Evolutionary conservation across 169 alveolate genomes (phyloP).

Genomic region (Miamiensis avidus): DNA sequence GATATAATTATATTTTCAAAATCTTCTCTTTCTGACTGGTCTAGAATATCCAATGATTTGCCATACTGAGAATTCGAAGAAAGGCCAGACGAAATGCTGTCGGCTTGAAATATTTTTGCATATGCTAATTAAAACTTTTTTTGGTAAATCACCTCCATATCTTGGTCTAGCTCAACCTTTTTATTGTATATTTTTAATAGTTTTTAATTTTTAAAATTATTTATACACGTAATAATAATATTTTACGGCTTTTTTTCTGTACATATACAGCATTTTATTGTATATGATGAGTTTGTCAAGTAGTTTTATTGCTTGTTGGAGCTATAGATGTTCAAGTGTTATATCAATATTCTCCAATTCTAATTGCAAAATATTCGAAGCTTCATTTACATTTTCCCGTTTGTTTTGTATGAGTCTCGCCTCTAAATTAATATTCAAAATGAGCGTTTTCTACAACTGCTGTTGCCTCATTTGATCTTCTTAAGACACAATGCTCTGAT

Average conservation of each 20-base stretch:
- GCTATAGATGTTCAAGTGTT: neutral
- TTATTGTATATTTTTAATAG: no score
- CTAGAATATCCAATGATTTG: neutral
- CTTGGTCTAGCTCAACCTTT: no score
- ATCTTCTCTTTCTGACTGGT: neutral
- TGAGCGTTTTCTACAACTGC: conserved; percentile 36
- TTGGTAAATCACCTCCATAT: no score
- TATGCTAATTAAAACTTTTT: no score
- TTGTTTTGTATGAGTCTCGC: conserved; percentile 15
- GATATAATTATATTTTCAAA: neutral
- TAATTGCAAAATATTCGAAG: conserved; percentile 9
- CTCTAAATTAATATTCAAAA: conserved; percentile 23
- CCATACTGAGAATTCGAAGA: no score
- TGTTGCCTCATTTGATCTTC: conserved; percentile 29
- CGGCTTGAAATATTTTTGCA: no score
- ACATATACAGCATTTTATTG: neutral
- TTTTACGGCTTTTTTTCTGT: neutral
- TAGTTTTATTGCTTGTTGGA: neutral
- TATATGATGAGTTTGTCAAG: neutral
- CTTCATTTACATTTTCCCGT: conserved; percentile 1
- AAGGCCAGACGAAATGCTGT: no score
- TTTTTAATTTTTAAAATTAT: no score
- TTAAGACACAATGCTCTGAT: no score
- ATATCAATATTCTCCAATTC: neutral
- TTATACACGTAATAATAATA: no score